Conservation (phyloP, 306 rosid genomes). For the Castanea crenata region DNA sequence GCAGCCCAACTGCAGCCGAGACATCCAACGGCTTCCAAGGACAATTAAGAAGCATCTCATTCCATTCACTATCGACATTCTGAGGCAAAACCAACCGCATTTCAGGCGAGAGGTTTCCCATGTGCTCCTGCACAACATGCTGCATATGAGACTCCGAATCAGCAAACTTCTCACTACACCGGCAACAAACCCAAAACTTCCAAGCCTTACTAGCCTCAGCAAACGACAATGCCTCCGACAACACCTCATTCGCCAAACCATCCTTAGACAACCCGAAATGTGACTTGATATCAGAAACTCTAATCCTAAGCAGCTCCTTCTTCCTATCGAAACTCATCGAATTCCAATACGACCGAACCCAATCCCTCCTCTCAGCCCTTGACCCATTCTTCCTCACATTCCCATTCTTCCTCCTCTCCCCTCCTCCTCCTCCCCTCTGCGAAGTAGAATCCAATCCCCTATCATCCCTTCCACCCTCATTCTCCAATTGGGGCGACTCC, state of each 20-base stretch:
- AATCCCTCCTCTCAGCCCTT: constrained; percentile 65
- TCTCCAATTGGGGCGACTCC: constrained; percentile 55
- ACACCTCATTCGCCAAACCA: constrained; percentile 48
- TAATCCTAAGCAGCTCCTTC: constrained; percentile 70
- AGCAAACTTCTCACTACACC: constrained; percentile 55
- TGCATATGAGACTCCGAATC: constrained; percentile 65
- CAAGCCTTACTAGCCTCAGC: constrained; percentile 67
- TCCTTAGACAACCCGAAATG: constrained; percentile 69
- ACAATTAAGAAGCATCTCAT: constrained; percentile 72
- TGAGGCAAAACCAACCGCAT: constrained; percentile 79
- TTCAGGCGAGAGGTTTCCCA: constrained; percentile 67
- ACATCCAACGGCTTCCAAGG: constrained; percentile 89
- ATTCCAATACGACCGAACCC: constrained; percentile 75
- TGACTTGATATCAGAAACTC: constrained; percentile 60
- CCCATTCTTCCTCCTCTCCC: constrained; percentile 59
- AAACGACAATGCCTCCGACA: constrained; percentile 68
- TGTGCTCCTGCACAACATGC: constrained; percentile 84
- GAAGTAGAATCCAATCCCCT: constrained; percentile 51
- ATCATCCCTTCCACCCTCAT: constrained; percentile 58
- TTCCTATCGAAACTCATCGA: constrained; percentile 58
- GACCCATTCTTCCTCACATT: constrained; percentile 59
- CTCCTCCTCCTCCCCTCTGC: constrained; percentile 57
- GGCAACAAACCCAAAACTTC: constrained; percentile 87
- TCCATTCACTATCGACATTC: constrained; percentile 72
- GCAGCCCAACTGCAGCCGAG: constrained; percentile 68